Base-by-base conservation (phyloP, 2,329 filamentous ascomycete species). In the Xylariales sp. region DNA sequence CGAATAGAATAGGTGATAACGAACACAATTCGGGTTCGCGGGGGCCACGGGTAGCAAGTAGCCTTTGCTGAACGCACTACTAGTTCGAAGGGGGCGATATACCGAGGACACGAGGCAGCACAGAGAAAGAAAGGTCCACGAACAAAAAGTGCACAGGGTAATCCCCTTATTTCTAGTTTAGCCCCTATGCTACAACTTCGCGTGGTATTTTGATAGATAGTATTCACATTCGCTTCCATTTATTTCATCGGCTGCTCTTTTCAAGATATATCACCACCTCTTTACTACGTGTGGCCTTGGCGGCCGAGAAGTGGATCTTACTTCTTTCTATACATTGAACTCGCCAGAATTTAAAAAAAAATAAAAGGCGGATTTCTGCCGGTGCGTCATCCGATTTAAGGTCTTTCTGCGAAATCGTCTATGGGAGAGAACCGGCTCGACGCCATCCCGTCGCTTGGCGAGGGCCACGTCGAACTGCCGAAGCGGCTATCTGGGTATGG, bases 371-470 rank as follows among this genome's bases (percentile, higher is more conserved):
- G n/a, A 12, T 39, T 39, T 41, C 14, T 54, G 7, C 34, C 41
- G 28, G 30, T 12, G 8, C 16, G 18, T 18, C 23, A 30, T 18
- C 23, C 49, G 9, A 70, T 41, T 53, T 67, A 73, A 18, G 72
- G 73, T 62, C 71, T 75, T 68, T 77, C 75, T 45, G 71, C 69
- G 39, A 71, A 72, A 50, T 75, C 73, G 16, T 72, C 72, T 70
- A 74, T 68, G 16, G 73, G 67, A n/a, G 71, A 72, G 54, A 75
- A 68, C 18, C 70, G 72, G 52, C 72, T 75, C 52, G 74, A 73
- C 7, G 70, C 46, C 69, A 68, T 45, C 61, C 69, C 46, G 46
- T 74, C 53, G 61, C 59, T 72, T 10, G 71, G 62, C 3, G 68
- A 71, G 67, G 71, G 73, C 41, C 72, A 73, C 12, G 69, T 65